phyloP scores from a whole-genome alignment of 2,329 filamentous ascomycete genomes.

The Zymoseptoria pseudotritici region DNA sequence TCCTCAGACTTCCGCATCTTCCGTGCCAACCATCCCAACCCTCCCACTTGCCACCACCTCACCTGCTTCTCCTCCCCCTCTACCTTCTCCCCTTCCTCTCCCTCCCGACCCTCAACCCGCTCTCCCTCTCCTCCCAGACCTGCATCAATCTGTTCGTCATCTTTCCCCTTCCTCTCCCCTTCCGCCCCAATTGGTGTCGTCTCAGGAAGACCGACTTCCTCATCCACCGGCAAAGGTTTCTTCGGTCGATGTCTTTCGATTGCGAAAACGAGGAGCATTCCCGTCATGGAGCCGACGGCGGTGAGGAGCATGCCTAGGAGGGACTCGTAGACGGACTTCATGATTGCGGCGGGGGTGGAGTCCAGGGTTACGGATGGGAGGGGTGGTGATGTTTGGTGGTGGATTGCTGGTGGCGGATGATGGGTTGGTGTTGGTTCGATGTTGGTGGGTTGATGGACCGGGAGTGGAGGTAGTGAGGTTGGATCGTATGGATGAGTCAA shows the following conservation, averaged over 20 bases:
- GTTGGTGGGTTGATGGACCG: no score
- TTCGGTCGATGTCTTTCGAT: neutral
- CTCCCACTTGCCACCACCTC: neutral
- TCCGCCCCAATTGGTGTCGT: neutral
- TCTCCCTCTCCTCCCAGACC: no score
- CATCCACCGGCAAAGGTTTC: neutral
- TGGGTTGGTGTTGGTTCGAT: no score
- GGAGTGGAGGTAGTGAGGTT: no score
- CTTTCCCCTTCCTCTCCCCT: neutral
- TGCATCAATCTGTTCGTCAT: no score
- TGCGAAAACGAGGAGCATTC: neutral
- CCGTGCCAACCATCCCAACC: neutral
- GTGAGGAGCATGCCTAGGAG: neutral
- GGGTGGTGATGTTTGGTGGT: neutral
- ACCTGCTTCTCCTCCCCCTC: neutral
- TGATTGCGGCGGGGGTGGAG: neutral
- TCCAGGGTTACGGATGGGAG: neutral
- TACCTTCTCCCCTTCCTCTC: no score
- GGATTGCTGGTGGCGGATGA: no score
- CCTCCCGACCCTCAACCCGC: no score
- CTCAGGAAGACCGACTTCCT: neutral
- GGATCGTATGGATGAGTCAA: no score
- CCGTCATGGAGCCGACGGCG: neutral
- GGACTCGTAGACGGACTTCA: neutral
- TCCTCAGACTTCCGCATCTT: no score